Evolutionary conservation across 139 green algal genomes (phyloP), one percentile per base, ranked within the genome.

Genomic region (Yamagishiella unicocca): DNA sequence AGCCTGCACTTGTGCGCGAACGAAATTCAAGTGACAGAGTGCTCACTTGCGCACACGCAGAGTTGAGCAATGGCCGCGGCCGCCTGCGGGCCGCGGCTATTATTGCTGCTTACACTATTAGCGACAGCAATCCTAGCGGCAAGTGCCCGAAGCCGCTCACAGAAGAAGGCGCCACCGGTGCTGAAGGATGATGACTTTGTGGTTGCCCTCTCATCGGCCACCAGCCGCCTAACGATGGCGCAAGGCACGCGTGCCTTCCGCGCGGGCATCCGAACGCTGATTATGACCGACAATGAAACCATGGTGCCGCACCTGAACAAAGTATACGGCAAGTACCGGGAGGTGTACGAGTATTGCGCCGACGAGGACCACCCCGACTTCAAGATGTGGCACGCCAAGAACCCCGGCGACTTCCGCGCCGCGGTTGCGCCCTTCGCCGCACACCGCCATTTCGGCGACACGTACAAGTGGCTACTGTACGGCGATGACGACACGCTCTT

Each of bases 381-480:
- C 8, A n/a, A 78, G 29, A 37, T 42, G 12, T 79, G 45, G 64
- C 64, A 87, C 35, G 81, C 81, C 33, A 77, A 78, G 66, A 68
- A 68, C 82, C 67, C 82, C 1, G 82, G 82, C 29, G 82, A 87
- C 82, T 72, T 72, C 25, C 46, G 82, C 2, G 82, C 82, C 1
- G 82, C 46, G 2, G 14, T 87, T 14, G 67, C 67, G 24, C 82
- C 82, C 43, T 87, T 77, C 31, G 43, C 33, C 2, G 81, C 82
- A 4, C 82, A 87, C 67, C 67, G 50, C 19, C 19, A 50, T 7
- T 87, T 46, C 24, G 64, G 50, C 24, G 46, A 70, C 50, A 33
- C 4, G 5, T 87, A 80, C 82, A 80, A 87, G 31, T 87, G 82
- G 82, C 43, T 87, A 67, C 66, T 87, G 33, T 87, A 81, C 82